Evolutionary conservation across 768 basidiomycete genomes (phyloP).

Genomic region (Lactarius deliciosus): DNA sequence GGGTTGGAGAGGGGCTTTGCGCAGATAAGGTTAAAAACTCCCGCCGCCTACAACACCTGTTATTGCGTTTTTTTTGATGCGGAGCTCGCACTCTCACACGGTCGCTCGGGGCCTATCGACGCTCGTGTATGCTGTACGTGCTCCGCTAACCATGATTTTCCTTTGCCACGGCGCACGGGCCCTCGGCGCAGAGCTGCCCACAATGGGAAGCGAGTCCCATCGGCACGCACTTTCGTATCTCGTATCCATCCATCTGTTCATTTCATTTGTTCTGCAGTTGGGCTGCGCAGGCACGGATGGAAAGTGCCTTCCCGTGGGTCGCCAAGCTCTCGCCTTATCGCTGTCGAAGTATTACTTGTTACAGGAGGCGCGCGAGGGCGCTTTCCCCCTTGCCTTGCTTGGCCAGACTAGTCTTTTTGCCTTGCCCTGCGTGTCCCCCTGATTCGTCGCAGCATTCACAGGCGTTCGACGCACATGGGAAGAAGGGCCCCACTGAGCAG

Average conservation of each 20-base stretch:
- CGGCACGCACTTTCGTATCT: not conserved
- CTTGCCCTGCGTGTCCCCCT: not conserved
- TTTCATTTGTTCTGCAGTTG: conserved; percentile 2
- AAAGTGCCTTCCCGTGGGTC: not conserved
- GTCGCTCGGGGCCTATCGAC: not conserved
- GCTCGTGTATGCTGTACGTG: not conserved
- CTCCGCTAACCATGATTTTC: conserved; percentile 10
- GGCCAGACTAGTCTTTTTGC: not conserved
- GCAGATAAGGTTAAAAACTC: conserved; percentile 10
- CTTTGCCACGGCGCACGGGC: not conserved
- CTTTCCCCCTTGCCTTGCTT: not conserved
- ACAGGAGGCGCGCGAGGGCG: not conserved
- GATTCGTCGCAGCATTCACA: not conserved
- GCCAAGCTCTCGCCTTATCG: not conserved
- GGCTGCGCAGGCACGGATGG: conserved; percentile 16
- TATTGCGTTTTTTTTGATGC: not conserved
- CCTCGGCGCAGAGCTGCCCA: conserved; percentile 5
- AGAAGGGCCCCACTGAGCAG: not conserved
- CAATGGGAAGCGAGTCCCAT: conserved; percentile 6
- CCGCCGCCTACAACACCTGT: conserved; percentile 2
- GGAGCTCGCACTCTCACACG: conserved; percentile 14
- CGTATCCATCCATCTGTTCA: not conserved
- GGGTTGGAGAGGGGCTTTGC: not conserved
- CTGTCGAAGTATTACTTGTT: not conserved
- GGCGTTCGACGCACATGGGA: not conserved